Conservation (phyloP, 106 monocot genomes). For the Allium sativum region DNA sequence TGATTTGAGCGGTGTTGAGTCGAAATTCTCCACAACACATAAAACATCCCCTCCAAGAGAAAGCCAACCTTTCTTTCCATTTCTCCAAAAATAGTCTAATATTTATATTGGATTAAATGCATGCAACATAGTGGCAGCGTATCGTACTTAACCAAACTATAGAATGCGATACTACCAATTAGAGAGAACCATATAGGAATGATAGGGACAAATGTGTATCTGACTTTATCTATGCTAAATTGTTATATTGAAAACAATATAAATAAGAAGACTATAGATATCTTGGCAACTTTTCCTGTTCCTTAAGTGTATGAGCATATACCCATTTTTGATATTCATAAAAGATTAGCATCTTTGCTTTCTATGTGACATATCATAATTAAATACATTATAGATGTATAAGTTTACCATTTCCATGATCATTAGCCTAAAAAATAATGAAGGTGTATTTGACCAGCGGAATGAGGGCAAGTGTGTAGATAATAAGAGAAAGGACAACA, state of each 20-base stretch:
- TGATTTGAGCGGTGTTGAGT: too few relatives aligned
- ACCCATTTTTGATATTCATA: background rate
- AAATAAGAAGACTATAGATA: constrained; percentile 44
- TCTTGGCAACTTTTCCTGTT: constrained; percentile 21
- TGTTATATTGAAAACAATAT: constrained; percentile 35
- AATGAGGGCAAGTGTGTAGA: constrained; percentile 43
- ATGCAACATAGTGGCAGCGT: constrained; percentile 25
- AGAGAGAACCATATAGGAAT: constrained; percentile 43
- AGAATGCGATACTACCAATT: constrained; percentile 46
- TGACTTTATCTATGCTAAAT: constrained; percentile 66
- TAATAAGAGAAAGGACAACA: constrained; percentile 49
- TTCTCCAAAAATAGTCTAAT: constrained; percentile 53
- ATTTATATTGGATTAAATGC: constrained; percentile 71
- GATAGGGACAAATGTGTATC: constrained; percentile 32
- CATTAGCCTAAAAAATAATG: constrained; percentile 46
- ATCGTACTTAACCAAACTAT: constrained; percentile 46
- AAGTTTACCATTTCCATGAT: constrained; percentile 41
- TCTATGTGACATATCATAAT: too few relatives aligned
- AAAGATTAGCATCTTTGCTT: background rate
- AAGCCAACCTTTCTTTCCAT: constrained; percentile 52
- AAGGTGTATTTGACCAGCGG: constrained; percentile 44
- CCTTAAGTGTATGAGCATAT: background rate
- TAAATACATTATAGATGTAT: too few relatives aligned
- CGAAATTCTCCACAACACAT: too few relatives aligned
- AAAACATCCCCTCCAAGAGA: constrained; percentile 65